Conservation (phyloP, 169 alveolate genomes). For the Cryptosporidium xiaoi region DNA sequence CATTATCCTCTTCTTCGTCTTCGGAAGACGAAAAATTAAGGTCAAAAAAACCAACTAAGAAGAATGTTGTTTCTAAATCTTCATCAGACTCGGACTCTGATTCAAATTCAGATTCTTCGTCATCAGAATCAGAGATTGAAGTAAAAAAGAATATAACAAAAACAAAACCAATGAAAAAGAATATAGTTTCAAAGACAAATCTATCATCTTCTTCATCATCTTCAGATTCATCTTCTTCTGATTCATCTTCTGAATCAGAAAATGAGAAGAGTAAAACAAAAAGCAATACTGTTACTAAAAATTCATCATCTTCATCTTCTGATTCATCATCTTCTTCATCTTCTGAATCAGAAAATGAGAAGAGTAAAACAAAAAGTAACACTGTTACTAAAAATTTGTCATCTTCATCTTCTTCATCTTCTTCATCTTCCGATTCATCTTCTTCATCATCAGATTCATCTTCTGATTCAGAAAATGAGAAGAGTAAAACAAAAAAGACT, state of each 20-base stretch:
- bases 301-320: background rate
- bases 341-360: too few relatives aligned
- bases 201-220: background rate
- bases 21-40: background rate
- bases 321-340: background rate
- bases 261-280: background rate
- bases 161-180: slow-evolving; percentile 29
- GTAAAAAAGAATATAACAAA: slow-evolving; percentile 10
- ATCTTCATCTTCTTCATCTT: background rate
- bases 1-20: background rate
- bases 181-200: background rate
- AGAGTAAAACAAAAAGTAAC: background rate
- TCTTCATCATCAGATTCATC: slow-evolving; percentile 44
- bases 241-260: slow-evolving; percentile 3
- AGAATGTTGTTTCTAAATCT: background rate
- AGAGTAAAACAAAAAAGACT: slow-evolving; percentile 4
- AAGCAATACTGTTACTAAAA: background rate
- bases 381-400: too few relatives aligned
- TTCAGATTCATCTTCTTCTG: background rate
- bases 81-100: background rate
- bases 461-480: slow-evolving; percentile 27
- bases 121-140: background rate
- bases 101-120: slow-evolving; percentile 21
- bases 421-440: background rate
- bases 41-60: too few relatives aligned